Base-by-base conservation (phyloP, 169 alveolate species). In the Plasmodium reichenowi region DNA sequence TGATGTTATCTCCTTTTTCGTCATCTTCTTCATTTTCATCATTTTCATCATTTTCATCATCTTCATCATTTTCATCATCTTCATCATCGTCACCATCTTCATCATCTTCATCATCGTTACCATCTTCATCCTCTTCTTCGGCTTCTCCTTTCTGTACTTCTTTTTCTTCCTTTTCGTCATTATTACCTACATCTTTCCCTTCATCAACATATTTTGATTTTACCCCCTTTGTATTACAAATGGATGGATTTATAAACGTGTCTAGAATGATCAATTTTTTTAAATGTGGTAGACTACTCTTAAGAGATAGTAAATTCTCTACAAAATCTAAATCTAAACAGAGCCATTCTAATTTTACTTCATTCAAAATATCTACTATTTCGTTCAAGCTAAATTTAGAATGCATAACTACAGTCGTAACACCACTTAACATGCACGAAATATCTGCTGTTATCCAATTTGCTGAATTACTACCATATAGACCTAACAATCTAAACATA, bases 371-470 rank as follows among this genome's bases (percentile, higher is more conserved):
- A 20, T 83, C 74, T 3, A 43, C 13, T 2, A 83, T 54, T 83
- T 83, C 91, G 10, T 83, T 62, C 5, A 68, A 3, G 48, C 91
- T 70, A 52, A 83, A 83, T 47, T 70, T 83, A 15, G 91, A 67
- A 47, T 83, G 91, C 91, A 83, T 83, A 12, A 83, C 73, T 12
- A 83, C 13, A 7, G 74, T 67, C 3, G 91, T 83, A 12, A 45
- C 52, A 32, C 70, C 83, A 47, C 74, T 83, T 22, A 3, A 3
- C 83, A 68, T 45, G 62, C 58, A 7, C 12, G 91, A 72, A 1
- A 83, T 32, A 56, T 83, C 91, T 0, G 83, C 83, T 13, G 24
- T 15, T 43, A 83, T 32, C 91, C 91, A 83, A 60, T 83, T 83
- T 2, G 72, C 47, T 1, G 91, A 83, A 48, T 83, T 83, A 48